Percentiles rank a stretch among this genome's conserved stretches.
phyloP scores from a whole-genome alignment of 441 rosid species.

The Isatis lusitanica region DNA sequence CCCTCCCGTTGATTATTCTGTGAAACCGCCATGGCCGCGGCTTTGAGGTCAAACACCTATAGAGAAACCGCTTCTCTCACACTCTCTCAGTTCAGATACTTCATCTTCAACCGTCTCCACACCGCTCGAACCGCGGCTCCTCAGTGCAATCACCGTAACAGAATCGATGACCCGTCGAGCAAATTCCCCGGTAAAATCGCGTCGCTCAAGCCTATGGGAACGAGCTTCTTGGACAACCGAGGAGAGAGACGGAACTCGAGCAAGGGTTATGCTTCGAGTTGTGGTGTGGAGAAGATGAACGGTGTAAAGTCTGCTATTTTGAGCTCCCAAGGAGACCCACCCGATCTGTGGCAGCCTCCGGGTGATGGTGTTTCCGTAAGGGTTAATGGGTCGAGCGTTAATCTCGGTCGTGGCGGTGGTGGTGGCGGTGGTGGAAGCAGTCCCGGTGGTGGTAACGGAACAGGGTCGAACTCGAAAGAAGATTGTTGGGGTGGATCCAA shows the following conservation, averaged over 20 bases:
- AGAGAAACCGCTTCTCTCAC: slow-evolving; percentile 62
- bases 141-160: slow-evolving; percentile 44
- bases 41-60: slow-evolving; percentile 65
- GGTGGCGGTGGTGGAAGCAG: slow-evolving; percentile 43
- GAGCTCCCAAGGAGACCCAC: slow-evolving; percentile 85
- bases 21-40: slow-evolving; percentile 58
- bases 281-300: slow-evolving; percentile 36
- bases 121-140: slow-evolving; percentile 49
- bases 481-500: slow-evolving; percentile 89
- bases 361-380: slow-evolving; percentile 71
- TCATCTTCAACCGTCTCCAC: slow-evolving; percentile 52
- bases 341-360: slow-evolving; percentile 99
- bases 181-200: slow-evolving; percentile 47
- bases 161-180: slow-evolving; percentile 48
- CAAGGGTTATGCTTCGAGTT: slow-evolving; percentile 33
- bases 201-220: slow-evolving; percentile 60
- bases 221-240: slow-evolving; percentile 40
- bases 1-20: neutral
- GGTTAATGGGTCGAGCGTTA: slow-evolving; percentile 42
- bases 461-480: slow-evolving; percentile 59
- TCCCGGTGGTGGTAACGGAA: slow-evolving; percentile 48
- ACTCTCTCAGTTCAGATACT: slow-evolving; percentile 63
- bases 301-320: slow-evolving; percentile 21
- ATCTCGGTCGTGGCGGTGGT: slow-evolving; percentile 46
- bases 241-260: slow-evolving; percentile 28